Evolutionary conservation across 129 eudicot genomes (phyloP).

Genomic region (Lactuca saligna): DNA sequence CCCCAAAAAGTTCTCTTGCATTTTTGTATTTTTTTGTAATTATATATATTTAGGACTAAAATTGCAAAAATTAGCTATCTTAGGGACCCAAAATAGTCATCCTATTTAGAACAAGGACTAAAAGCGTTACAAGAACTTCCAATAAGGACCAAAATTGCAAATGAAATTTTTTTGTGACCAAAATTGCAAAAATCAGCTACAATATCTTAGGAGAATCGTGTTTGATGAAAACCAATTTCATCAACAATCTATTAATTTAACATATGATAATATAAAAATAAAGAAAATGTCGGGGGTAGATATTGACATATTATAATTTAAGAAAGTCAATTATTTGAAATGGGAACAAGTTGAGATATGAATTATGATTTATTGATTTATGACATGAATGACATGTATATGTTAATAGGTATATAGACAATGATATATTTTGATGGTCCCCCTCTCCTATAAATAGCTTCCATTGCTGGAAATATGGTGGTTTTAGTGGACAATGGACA

Average conservation of each 20-base stretch:
- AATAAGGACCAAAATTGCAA: not conserved
- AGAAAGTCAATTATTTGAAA: constrained; percentile 30
- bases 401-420: constrained; percentile 16
- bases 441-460: constrained; percentile 23
- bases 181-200: not conserved
- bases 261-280: not conserved
- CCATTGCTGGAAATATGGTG: constrained; percentile 32
- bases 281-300: not conserved
- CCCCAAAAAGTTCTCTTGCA: no score
- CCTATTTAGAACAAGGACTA: not conserved
- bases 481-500: constrained; percentile 32
- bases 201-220: not conserved
- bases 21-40: no score
- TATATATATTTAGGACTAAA: not conserved
- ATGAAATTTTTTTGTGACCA: not conserved
- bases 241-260: not conserved
- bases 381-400: constrained; percentile 22
- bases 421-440: constrained; percentile 34
- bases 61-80: not conserved
- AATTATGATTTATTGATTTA: not conserved
- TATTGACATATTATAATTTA: not conserved
- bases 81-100: not conserved
- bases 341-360: constrained; percentile 23
- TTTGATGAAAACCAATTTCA: not conserved
- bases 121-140: no score